Conservation (phyloP, 371 early-diverging fungal species). For the Mucor indicus region DNA sequence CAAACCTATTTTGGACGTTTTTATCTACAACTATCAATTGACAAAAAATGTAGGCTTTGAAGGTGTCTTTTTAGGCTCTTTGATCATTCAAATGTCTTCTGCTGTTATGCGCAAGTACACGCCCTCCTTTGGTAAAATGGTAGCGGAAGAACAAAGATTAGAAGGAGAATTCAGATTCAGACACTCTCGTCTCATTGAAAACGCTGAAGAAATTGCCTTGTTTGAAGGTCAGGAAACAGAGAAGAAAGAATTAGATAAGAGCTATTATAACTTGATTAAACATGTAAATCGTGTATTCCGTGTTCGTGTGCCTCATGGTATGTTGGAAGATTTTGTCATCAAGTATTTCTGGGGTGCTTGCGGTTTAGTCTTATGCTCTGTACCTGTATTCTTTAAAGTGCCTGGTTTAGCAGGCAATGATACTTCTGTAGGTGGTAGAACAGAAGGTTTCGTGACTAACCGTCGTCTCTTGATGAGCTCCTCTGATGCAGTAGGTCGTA, state of each 20-base stretch:
- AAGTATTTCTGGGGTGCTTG: constrained; percentile 95
- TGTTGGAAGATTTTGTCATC: constrained; percentile 89
- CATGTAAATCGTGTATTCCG: constrained; percentile 82
- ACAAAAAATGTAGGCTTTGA: constrained; percentile 75
- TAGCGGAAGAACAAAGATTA: constrained; percentile 76
- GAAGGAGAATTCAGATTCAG: constrained; percentile 89
- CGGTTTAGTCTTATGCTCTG: constrained; percentile 85
- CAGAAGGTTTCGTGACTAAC: constrained; percentile 86
- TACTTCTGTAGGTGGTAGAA: constrained; percentile 51
- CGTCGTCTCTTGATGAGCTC: constrained; percentile 78
- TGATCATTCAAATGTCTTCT: constrained; percentile 74
- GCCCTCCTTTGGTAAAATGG: constrained; percentile 88
- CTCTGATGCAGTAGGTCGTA: constrained; percentile 87
- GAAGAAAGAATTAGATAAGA: constrained; percentile 69
- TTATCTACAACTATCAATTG: constrained; percentile 85
- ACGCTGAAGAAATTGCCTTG: constrained; percentile 89
- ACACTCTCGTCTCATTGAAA: constrained; percentile 83
- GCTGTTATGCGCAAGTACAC: constrained; percentile 73
- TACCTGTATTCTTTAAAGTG: constrained; percentile 86
- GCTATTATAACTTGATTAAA: constrained; percentile 72
- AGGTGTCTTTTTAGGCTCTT: constrained; percentile 64
- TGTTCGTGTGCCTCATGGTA: constrained; percentile 78
- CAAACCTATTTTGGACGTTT: constrained; percentile 85
- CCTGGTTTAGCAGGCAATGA: constrained; percentile 37
- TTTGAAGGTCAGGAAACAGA: constrained; percentile 79